A percentile compares a stretch with the other conserved stretches of the same genome.
These are phyloP conservation scores for Plasmodium inui DNA, from an alignment of 169 alveolate genomes.

Conservation along the genomic window DNA sequence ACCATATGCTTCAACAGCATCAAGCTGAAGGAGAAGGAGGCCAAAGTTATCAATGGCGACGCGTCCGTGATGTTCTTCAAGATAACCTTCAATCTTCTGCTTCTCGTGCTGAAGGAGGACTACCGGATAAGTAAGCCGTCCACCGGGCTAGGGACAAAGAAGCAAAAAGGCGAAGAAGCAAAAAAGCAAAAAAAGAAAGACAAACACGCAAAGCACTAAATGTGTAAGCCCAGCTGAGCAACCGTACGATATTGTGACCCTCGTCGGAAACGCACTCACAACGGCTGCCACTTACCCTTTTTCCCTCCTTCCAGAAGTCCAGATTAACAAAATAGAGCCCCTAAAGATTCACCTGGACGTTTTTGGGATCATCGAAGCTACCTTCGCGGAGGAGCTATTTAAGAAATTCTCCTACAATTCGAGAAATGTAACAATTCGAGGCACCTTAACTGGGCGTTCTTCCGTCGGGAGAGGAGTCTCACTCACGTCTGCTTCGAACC, in stretches of 20 bases:
- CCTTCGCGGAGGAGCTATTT: slow-evolving; percentile 4
- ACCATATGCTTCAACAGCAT: slow-evolving; percentile 38
- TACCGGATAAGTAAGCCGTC: slow-evolving; percentile 28
- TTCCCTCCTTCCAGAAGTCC: slow-evolving; percentile 11
- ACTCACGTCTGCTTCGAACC: background rate
- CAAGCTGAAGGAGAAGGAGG: slow-evolving; percentile 44
- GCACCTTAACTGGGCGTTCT: background rate
- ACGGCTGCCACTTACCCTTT: background rate
- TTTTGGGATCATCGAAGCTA: slow-evolving; percentile 42
- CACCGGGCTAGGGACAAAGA: background rate
- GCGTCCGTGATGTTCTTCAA: slow-evolving; percentile 44
- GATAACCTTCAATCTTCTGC: slow-evolving; percentile 43
- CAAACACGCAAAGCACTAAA: background rate
- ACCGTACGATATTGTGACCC: background rate
- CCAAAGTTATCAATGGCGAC: slow-evolving; percentile 19
- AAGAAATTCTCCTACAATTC: slow-evolving; percentile 18
- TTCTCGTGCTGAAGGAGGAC: slow-evolving; percentile 53
- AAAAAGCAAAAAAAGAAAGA: background rate
- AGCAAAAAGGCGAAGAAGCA: background rate
- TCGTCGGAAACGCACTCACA: background rate
- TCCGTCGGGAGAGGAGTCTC: background rate
- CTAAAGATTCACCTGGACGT: slow-evolving; percentile 18
- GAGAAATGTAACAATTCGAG: slow-evolving; percentile 15
- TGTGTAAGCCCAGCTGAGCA: background rate
- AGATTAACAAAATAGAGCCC: slow-evolving; percentile 45